These are phyloP conservation scores for Hyphochytrium catenoides DNA, from an alignment of 352 stramenopile species.

Conservation along the genomic window DNA sequence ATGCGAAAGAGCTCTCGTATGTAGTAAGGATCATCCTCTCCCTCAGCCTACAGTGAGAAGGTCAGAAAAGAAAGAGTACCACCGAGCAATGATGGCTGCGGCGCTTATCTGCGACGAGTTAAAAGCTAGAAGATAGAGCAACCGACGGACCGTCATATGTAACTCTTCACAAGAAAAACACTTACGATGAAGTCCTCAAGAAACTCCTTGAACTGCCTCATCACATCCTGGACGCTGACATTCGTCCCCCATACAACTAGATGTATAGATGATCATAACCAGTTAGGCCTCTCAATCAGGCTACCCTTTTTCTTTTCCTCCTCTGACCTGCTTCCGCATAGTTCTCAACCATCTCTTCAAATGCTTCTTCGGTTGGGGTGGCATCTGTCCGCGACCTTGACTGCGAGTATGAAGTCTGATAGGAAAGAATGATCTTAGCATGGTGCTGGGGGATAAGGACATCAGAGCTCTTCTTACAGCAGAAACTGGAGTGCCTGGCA, in stretches of 20 bases:
- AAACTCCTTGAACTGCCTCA: conserved; percentile 65
- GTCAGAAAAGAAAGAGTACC: background rate
- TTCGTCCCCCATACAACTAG: conserved; percentile 84
- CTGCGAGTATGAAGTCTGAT: too few relatives aligned
- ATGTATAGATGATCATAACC: too few relatives aligned
- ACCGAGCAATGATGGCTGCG: background rate
- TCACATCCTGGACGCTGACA: conserved; percentile 73
- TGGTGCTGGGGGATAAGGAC: too few relatives aligned
- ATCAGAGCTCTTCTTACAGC: too few relatives aligned
- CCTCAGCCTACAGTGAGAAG: background rate
- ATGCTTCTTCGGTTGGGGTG: too few relatives aligned
- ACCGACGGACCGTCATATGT: background rate
- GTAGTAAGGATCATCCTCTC: conserved; percentile 21
- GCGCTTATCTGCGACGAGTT: background rate
- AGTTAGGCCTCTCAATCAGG: too few relatives aligned
- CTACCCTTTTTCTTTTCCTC: too few relatives aligned
- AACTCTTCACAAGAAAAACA: background rate
- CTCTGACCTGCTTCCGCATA: too few relatives aligned
- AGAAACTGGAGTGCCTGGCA: too few relatives aligned
- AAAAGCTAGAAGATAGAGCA: background rate
- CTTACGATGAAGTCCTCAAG: conserved; percentile 38
- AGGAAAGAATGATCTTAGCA: too few relatives aligned
- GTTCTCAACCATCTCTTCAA: too few relatives aligned
- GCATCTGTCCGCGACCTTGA: too few relatives aligned
- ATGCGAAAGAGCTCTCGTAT: conserved; percentile 40